A percentile compares a stretch with the other conserved stretches of the same genome.
These are phyloP conservation scores for Conticribra guillardii DNA, from an alignment of 108 stramenopile species.

Conservation along the genomic window DNA sequence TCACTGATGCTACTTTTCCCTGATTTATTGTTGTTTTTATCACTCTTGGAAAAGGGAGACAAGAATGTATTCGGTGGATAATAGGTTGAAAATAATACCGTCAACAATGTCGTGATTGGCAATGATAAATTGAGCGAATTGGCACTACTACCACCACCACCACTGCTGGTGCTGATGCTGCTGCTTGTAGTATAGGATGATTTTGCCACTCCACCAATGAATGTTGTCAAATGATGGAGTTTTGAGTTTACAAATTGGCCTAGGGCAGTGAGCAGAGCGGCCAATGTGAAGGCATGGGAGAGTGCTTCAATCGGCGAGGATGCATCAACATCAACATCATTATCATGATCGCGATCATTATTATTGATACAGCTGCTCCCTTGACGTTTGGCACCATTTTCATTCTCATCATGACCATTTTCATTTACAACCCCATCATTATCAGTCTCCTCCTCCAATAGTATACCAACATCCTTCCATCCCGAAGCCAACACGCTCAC, in stretches of 20 bases:
- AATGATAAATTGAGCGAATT: slow-evolving; percentile 48
- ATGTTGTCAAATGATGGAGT: slow-evolving; percentile 17
- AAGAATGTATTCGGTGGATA: slow-evolving; percentile 37
- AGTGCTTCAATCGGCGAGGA: slow-evolving; percentile 50
- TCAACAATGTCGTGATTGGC: slow-evolving; percentile 66
- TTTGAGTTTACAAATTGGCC: slow-evolving; percentile 31
- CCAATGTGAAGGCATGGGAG: slow-evolving; percentile 53
- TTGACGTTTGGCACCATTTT: too few species aligned
- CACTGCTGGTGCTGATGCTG: slow-evolving; percentile 48
- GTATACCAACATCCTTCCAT: slow-evolving; percentile 65
- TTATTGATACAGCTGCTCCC: too few species aligned
- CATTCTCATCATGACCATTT: too few species aligned
- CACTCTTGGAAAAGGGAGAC: slow-evolving; percentile 21
- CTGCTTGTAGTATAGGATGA: too few species aligned
- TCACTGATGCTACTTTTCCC: too few species aligned
- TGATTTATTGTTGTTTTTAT: background rate
- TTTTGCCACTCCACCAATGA: too few species aligned
- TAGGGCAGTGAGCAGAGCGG: slow-evolving; percentile 42
- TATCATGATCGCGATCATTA: slow-evolving; percentile 5
- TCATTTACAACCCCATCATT: slow-evolving; percentile 1
- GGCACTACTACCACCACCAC: slow-evolving; percentile 42
- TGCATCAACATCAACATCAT: too few species aligned
- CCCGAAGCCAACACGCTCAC: slow-evolving; percentile 61
- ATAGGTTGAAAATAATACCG: slow-evolving; percentile 63
- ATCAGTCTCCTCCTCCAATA: slow-evolving; percentile 17